A percentile compares a stretch with the other conserved stretches of the same genome.
Evolutionary conservation across 1,284 basidiomycete genomes (phyloP).

Genomic region (Earliella scabrosa): DNA sequence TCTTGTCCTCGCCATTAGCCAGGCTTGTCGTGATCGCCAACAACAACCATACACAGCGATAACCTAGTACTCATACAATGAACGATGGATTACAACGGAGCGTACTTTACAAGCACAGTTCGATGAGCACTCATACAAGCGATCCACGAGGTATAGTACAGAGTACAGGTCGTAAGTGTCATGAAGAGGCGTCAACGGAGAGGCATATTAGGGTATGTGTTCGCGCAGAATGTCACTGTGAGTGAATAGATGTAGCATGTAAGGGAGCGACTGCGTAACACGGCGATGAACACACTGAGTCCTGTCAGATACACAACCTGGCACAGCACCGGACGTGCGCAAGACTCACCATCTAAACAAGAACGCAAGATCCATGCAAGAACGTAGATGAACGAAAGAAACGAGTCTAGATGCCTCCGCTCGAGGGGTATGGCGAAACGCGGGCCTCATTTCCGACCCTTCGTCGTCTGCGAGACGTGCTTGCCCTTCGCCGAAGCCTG

Average conservation of each 20-base stretch:
- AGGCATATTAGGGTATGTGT: constrained; percentile 1
- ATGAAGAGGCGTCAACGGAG: not conserved
- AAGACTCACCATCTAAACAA: constrained; percentile 2
- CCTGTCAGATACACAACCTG: too few relatives aligned
- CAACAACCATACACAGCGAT: constrained; percentile 1
- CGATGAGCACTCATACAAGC: not conserved
- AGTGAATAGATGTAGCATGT: not conserved
- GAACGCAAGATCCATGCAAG: not conserved
- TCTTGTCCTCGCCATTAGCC: not conserved
- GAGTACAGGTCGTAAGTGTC: not conserved
- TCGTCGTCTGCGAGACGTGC: not conserved
- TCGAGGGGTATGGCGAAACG: not conserved
- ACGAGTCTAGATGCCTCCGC: not conserved
- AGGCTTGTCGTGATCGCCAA: not conserved
- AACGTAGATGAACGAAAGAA: not conserved
- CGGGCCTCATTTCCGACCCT: not conserved
- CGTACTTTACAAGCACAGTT: constrained; percentile 11
- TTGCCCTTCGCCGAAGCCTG: not conserved
- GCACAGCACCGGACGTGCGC: not conserved
- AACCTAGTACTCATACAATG: constrained; percentile 11
- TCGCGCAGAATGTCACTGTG: not conserved
- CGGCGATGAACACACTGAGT: not conserved
- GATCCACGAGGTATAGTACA: not conserved
- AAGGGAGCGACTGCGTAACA: too few relatives aligned
- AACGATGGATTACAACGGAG: constrained; percentile 3